Evolutionary conservation across 2,329 filamentous ascomycete species (phyloP), one percentile per base, ranked within the genome.

Genomic region (Diplocarpon rosae): DNA sequence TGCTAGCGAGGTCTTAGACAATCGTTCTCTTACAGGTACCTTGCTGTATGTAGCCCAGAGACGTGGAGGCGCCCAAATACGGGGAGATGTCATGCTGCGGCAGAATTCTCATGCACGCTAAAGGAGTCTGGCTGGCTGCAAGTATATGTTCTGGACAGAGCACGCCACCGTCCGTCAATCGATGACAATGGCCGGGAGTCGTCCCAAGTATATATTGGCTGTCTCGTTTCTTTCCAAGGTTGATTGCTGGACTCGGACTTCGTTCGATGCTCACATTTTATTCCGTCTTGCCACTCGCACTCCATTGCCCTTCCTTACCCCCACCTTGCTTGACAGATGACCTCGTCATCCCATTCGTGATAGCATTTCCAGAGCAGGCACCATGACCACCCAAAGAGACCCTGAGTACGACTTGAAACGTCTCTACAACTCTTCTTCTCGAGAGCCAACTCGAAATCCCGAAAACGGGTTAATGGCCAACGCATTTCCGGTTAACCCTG

Each of bases 361-460:
- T 8, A 42, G 3, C 20, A 24, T 24, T 7, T 11, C 9, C 17
- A 27, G 17, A 2, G 15, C 24, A 7, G 29, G 34, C 16, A 41
- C 27, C 15, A 41, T 41, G 39, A 31, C 39, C 16, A 20, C 17
- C 12, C 30, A 41, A 41, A 9, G 13, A 13, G 12, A 8, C 17
- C 14, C 39, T 24, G 20, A 3, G 20, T 24, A 16, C 11, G 38
- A 40, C 28, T 27, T 37, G 37, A 45, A 51, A 38, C 39, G 37
- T 12, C 20, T 24, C 28, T 44, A 36, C 16, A 30, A 45, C 28
- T 39, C 43, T 12, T 43, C 38, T n/a, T 44, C 32, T n/a, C 45
- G 36, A 16, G 48, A 48, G 36, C 39, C 42, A 12, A 42, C 42
- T 32, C 32, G 8, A n/a, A 48, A 49, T 15, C 35, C 42, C 17